A percentile compares a stretch with the other conserved stretches of the same genome.
Conservation (phyloP, 2,329 filamentous ascomycete species). For the Colletotrichum kahawae region DNA sequence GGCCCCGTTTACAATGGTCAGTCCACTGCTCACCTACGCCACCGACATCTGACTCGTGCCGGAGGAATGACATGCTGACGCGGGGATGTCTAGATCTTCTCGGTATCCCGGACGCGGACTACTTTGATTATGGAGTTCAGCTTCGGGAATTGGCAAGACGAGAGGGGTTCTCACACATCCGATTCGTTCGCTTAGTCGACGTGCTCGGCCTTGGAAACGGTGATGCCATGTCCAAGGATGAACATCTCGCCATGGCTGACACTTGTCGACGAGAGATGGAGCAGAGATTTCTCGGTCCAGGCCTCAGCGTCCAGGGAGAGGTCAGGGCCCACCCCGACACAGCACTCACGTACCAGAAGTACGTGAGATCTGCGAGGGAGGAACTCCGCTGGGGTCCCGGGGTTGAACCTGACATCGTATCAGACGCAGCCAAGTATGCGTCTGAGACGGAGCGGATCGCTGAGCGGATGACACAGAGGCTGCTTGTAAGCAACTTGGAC, state of each 20-base stretch:
- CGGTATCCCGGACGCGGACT: background rate
- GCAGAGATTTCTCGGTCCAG: background rate
- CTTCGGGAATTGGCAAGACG: background rate
- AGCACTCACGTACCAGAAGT: background rate
- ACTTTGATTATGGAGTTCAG: constrained; percentile 5
- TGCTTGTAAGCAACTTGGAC: background rate
- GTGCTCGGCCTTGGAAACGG: background rate
- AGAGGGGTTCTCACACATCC: background rate
- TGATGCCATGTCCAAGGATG: background rate
- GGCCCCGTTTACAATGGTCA: background rate
- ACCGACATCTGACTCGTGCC: background rate
- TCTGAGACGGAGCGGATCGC: background rate
- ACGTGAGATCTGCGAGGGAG: background rate
- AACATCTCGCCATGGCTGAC: background rate
- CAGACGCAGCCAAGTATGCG: background rate
- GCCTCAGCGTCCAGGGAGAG: background rate
- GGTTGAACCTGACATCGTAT: background rate
- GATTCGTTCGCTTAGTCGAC: background rate
- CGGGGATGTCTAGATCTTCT: background rate
- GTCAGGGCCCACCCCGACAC: background rate
- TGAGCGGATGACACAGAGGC: background rate
- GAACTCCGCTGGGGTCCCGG: background rate
- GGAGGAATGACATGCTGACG: background rate
- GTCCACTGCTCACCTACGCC: background rate
- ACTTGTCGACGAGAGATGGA: background rate